A percentile compares a stretch with the other conserved stretches of the same genome.
Conservation (phyloP, 208 protist species). For the Leishmania mexicana region DNA sequence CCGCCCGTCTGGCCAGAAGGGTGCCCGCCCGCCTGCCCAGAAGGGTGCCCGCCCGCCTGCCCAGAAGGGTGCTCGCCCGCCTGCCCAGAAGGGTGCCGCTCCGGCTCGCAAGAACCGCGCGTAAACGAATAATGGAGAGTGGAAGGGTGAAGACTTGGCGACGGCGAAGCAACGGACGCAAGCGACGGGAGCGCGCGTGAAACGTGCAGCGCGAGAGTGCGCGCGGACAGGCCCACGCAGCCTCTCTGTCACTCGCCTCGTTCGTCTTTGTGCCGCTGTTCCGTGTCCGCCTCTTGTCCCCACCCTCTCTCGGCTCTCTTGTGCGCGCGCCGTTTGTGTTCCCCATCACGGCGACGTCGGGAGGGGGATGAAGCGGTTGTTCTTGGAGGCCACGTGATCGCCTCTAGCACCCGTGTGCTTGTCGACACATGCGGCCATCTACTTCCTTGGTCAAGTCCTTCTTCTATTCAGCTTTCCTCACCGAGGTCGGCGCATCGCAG, state of each 20-base stretch:
- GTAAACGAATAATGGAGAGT: neutral
- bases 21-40: conserved; percentile 25
- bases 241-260: neutral
- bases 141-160: neutral
- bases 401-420: neutral
- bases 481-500: neutral
- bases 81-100: conserved; percentile 29
- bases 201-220: neutral
- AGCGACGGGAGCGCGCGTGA: neutral
- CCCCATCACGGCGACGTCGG: neutral
- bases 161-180: neutral
- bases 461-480: neutral
- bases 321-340: neutral
- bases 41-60: conserved; percentile 23
- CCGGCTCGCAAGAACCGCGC: conserved; percentile 36
- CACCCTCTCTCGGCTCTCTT: neutral
- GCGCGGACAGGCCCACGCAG: neutral
- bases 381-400: conserved; percentile 23
- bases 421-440: neutral
- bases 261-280: neutral
- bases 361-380: neutral
- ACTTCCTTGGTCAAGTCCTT: neutral
- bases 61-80: conserved; percentile 14
- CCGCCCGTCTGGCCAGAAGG: conserved; percentile 28
- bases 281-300: no score